These are phyloP conservation scores for Gloeophyllum trabeum DNA, from an alignment of 768 basidiomycete species.

Conservation along the genomic window DNA sequence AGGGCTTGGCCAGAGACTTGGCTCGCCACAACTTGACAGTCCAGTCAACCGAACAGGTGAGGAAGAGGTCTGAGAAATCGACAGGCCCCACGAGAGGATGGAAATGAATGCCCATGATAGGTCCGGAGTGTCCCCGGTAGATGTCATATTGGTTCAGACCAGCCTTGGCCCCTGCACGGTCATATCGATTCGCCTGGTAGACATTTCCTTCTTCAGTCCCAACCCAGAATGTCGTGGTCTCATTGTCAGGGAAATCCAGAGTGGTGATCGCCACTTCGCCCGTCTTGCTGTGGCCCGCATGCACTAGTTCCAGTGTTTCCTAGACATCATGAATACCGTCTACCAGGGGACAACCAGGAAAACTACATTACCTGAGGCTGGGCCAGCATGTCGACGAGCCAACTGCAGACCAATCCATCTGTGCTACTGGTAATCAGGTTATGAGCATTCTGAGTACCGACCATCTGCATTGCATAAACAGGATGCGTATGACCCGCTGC, in stretches of 20 bases:
- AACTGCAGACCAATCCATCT: constrained; percentile 94
- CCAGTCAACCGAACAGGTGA: constrained; percentile 94
- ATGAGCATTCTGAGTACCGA: constrained; percentile 97
- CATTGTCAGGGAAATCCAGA: constrained; percentile 90
- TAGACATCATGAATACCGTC: constrained; percentile 17
- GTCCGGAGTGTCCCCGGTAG: constrained; percentile 88
- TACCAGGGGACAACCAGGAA: not conserved
- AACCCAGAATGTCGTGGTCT: constrained; percentile 95
- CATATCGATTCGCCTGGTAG: constrained; percentile 94
- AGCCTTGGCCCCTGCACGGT: constrained; percentile 93
- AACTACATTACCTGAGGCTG: constrained; percentile 69
- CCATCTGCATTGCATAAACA: constrained; percentile 96
- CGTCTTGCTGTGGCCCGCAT: constrained; percentile 91
- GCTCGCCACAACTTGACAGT: constrained; percentile 96
- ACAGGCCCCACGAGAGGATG: constrained; percentile 87
- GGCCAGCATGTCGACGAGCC: constrained; percentile 98
- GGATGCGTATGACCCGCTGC: constrained; percentile 97
- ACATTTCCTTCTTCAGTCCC: constrained; percentile 98
- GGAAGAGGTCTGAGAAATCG: constrained; percentile 92
- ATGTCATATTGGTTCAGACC: constrained; percentile 90
- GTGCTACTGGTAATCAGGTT: constrained; percentile 95
- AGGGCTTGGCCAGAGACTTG: constrained; percentile 65
- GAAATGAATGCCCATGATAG: constrained; percentile 91
- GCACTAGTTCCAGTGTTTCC: constrained; percentile 90
- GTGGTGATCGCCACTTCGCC: constrained; percentile 93